These are phyloP conservation scores for Aureobasidium sp. DNA, from an alignment of 2,329 filamentous ascomycete species.

Conservation along the genomic window DNA sequence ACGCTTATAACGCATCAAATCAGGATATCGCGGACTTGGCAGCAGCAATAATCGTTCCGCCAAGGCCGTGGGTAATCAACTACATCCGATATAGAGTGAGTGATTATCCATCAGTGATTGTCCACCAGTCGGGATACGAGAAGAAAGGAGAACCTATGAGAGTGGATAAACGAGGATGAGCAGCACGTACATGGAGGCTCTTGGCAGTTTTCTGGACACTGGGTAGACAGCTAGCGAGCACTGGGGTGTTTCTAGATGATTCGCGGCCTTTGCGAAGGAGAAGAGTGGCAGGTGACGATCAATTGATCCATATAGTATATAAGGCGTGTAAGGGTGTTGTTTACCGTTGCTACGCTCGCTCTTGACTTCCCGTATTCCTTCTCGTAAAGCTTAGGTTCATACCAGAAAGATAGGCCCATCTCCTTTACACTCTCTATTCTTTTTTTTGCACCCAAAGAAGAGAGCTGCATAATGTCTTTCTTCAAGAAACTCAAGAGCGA, in stretches of 20 bases:
- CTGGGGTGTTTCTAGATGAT: not conserved
- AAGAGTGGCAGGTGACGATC: not conserved
- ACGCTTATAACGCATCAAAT: slow-evolving; percentile 8
- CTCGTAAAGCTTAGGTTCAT: not conserved
- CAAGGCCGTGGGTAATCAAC: slow-evolving; percentile 2
- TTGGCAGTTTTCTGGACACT: not conserved
- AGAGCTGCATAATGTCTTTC: slow-evolving; percentile 43
- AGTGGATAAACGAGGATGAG: not conserved
- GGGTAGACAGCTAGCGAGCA: slow-evolving; percentile 8
- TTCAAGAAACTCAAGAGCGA: slow-evolving; percentile 53
- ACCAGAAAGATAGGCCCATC: not conserved
- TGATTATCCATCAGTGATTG: not conserved
- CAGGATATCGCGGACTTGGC: slow-evolving; percentile 15
- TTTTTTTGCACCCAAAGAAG: not conserved
- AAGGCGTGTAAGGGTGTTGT: slow-evolving; percentile 11
- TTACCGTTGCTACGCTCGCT: not conserved
- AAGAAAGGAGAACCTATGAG: not conserved
- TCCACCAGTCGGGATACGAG: not conserved
- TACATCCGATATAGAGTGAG: not conserved
- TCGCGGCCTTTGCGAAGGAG: not conserved
- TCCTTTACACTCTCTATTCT: not conserved
- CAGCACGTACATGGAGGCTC: not conserved
- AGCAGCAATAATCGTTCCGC: not conserved
- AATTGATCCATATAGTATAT: not conserved
- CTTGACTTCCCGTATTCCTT: not conserved